These are phyloP conservation scores for Sphagnum tenellum DNA, from an alignment of 225 moss, liverwort and hornwort species.

Conservation along the genomic window DNA sequence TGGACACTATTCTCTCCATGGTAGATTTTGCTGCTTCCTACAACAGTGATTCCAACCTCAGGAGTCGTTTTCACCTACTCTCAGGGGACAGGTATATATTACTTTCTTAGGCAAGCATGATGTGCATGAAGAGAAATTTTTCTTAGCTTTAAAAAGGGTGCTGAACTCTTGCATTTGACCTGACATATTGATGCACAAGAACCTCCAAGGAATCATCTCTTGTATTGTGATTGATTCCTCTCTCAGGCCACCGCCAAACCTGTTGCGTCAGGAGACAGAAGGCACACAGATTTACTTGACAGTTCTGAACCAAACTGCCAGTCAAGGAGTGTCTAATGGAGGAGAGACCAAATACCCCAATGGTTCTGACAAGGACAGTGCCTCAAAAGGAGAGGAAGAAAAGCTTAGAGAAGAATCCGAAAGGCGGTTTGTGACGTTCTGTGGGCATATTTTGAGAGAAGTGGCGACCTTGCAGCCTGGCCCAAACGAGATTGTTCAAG, in stretches of 20 bases:
- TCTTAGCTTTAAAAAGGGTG: neutral
- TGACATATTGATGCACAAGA: no score
- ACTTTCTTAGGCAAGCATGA: neutral
- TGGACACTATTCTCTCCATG: constrained; percentile 94
- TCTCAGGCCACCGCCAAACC: constrained; percentile 81
- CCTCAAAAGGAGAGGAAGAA: constrained; percentile 44
- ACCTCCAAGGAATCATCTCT: no score
- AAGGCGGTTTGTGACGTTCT: constrained; percentile 77
- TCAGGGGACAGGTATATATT: constrained; percentile 75
- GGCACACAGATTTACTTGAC: constrained; percentile 80
- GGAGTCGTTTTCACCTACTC: constrained; percentile 73
- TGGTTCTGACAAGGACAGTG: constrained; percentile 15
- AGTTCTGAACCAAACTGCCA: constrained; percentile 61
- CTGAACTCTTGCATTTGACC: no score
- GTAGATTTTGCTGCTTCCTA: constrained; percentile 93
- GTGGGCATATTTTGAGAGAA: constrained; percentile 86
- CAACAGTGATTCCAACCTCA: constrained; percentile 71
- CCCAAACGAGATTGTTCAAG: constrained; percentile 70
- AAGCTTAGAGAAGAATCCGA: constrained; percentile 84
- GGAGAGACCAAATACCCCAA: constrained; percentile 5
- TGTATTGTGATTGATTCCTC: neutral
- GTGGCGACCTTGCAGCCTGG: constrained; percentile 73
- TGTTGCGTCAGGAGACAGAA: constrained; percentile 87
- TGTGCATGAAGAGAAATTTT: neutral
- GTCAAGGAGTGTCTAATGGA: constrained; percentile 15